Percentiles rank a stretch among this genome's conserved stretches.
Evolutionary conservation across 2,329 filamentous ascomycete species (phyloP).

Genomic region (Neocatenulostroma microsporum): DNA sequence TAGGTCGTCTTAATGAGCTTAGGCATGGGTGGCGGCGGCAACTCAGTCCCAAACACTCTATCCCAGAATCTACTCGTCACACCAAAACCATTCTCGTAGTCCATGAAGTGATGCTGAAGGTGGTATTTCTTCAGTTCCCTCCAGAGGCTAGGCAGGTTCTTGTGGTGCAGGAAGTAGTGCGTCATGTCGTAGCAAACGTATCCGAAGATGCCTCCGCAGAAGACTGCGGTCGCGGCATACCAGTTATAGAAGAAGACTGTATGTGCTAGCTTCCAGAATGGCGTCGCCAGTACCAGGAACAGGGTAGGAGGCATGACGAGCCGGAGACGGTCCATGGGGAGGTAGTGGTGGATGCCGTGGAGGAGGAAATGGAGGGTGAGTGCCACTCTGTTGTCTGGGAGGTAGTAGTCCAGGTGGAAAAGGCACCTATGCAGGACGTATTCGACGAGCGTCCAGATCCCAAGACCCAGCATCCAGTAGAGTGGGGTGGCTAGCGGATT

Average conservation of each 20-base stretch:
- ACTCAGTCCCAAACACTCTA: conserved; percentile 78
- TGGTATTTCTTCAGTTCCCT: conserved; percentile 95
- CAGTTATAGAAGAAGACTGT: conserved; percentile 74
- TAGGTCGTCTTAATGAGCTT: conserved; percentile 43
- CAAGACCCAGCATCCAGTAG: conserved; percentile 65
- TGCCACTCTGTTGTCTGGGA: conserved; percentile 84
- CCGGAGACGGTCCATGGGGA: conserved; percentile 97
- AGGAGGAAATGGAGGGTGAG: conserved; percentile 86
- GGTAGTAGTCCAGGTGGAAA: conserved; percentile 72
- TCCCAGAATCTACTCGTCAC: conserved; percentile 98
- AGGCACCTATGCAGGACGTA: conserved; percentile 83
- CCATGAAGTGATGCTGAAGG: conserved; percentile 92
- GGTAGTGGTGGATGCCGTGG: conserved; percentile 94
- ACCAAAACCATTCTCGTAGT: conserved; percentile 95
- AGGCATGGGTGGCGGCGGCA: conserved; percentile 45
- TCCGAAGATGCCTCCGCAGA: conserved; percentile 84
- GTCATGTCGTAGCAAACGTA: conserved; percentile 96
- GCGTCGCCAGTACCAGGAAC: conserved; percentile 72
- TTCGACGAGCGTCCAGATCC: conserved; percentile 83
- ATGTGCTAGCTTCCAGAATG: conserved; percentile 91
- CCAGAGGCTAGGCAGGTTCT: conserved; percentile 84
- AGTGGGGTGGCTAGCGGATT: conserved; percentile 38
- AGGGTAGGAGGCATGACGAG: conserved; percentile 94
- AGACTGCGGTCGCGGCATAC: conserved; percentile 70
- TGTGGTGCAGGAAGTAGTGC: conserved; percentile 97